Conservation (phyloP, 495 filamentous ascomycete species). For the Aspergillus saccharolyticus region DNA sequence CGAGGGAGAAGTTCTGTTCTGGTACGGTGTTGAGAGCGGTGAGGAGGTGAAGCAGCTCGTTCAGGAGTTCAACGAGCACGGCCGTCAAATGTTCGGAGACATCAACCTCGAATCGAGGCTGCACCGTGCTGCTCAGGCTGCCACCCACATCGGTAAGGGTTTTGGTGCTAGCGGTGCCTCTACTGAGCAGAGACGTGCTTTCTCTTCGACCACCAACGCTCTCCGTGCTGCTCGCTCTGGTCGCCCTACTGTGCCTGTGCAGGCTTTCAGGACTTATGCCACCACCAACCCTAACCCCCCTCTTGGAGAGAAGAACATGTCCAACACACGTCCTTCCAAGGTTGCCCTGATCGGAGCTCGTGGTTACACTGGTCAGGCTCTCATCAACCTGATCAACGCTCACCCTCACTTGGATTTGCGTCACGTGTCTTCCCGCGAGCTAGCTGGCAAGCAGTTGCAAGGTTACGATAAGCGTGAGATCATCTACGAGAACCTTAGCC, state of each 20-base stretch:
- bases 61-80: slow-evolving; percentile 78
- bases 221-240: slow-evolving; percentile 32
- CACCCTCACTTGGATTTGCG: slow-evolving; percentile 94
- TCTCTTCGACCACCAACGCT: slow-evolving; percentile 53
- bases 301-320: slow-evolving; percentile 87
- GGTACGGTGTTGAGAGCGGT: slow-evolving; percentile 86
- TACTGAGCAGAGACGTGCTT: slow-evolving; percentile 58
- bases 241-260: slow-evolving; percentile 27
- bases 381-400: slow-evolving; percentile 81
- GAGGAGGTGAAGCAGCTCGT: slow-evolving; percentile 84
- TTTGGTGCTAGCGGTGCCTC: slow-evolving; percentile 39
- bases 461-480: slow-evolving; percentile 93
- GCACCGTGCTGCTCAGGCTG: slow-evolving; percentile 67
- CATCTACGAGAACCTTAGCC: slow-evolving; percentile 83
- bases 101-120: slow-evolving; percentile 84
- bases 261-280: slow-evolving; percentile 44
- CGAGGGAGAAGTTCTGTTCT: slow-evolving; percentile 89
- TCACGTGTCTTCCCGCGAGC: slow-evolving; percentile 91
- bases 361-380: slow-evolving; percentile 91
- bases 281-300: slow-evolving; percentile 96
- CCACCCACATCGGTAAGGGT: slow-evolving; percentile 51
- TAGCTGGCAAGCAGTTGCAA: slow-evolving; percentile 83
- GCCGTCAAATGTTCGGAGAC: slow-evolving; percentile 83
- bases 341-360: slow-evolving; percentile 92
- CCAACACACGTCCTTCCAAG: slow-evolving; percentile 72